A percentile compares a stretch with the other conserved stretches of the same genome.
These are phyloP conservation scores for Plantago elongata DNA, from an alignment of 257 asterid species.

Conservation along the genomic window DNA sequence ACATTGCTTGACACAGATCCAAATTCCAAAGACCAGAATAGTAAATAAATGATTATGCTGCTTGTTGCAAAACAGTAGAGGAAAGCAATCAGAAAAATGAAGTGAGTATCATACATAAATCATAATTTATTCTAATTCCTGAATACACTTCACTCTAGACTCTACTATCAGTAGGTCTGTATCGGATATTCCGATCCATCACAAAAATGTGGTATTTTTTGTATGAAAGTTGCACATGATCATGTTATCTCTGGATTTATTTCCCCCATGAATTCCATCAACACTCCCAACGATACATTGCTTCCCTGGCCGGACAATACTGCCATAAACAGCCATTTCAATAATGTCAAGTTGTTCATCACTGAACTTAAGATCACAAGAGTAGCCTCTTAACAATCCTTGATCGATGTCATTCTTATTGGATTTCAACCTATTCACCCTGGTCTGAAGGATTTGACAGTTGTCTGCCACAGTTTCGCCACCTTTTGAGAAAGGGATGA, in stretches of 20 bases:
- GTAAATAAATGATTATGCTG: background rate
- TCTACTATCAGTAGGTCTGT: background rate
- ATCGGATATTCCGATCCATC: conserved; percentile 12
- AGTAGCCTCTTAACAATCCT: conserved; percentile 56
- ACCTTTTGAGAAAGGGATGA: conserved; percentile 68
- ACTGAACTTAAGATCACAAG: conserved; percentile 55
- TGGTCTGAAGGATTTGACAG: conserved; percentile 83
- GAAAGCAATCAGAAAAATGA: background rate
- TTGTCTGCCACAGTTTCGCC: conserved; percentile 65
- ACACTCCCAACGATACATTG: conserved; percentile 47
- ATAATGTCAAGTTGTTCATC: conserved; percentile 52
- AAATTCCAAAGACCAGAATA: conserved; percentile 1
- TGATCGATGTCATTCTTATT: conserved; percentile 42
- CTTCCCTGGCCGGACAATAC: conserved; percentile 46
- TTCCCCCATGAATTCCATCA: conserved; percentile 31
- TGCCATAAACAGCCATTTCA: conserved; percentile 76
- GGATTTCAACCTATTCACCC: conserved; percentile 76
- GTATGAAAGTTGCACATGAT: conserved; percentile 35
- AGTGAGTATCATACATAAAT: background rate
- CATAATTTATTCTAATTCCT: background rate
- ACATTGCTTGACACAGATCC: background rate
- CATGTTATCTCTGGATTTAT: conserved; percentile 39
- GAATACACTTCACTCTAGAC: background rate
- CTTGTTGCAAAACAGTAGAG: background rate
- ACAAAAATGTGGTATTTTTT: conserved; percentile 12